Conservation (phyloP, 1,284 basidiomycete genomes). For the Meripilus lineatus region DNA sequence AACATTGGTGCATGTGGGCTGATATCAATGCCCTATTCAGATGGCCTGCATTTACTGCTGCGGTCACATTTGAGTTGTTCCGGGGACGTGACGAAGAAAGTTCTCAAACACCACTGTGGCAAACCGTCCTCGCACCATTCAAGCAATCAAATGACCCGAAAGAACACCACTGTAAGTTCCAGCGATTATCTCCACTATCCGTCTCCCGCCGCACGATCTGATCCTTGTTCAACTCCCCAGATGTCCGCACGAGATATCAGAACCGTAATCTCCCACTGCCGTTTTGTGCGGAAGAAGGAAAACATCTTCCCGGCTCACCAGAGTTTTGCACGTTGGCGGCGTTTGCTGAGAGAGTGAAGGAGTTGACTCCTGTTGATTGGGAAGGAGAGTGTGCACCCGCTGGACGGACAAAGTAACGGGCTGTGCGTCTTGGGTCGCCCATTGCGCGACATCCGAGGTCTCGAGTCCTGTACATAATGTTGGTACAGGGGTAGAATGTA, state of each 20-base stretch:
- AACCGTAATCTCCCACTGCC: conserved; percentile 65
- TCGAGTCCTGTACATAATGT: too few relatives aligned
- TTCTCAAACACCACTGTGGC: conserved; percentile 22
- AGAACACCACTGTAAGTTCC: conserved; percentile 42
- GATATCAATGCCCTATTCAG: conserved; percentile 37
- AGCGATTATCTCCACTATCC: background rate
- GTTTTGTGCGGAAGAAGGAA: conserved; percentile 58
- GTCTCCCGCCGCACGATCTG: background rate
- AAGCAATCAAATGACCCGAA: conserved; percentile 10
- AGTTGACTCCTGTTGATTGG: conserved; percentile 64
- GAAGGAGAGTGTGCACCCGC: conserved; percentile 47
- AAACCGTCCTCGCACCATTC: conserved; percentile 23
- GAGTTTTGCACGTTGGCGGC: conserved; percentile 75
- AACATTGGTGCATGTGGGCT: too few relatives aligned
- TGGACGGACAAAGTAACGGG: conserved; percentile 13
- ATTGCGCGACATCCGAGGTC: too few relatives aligned
- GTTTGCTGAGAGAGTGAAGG: conserved; percentile 57
- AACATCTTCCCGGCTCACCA: conserved; percentile 67
- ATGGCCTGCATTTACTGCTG: conserved; percentile 73
- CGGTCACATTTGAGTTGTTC: conserved; percentile 73
- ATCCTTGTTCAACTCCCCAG: conserved; percentile 28
- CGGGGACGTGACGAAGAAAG: conserved; percentile 23
- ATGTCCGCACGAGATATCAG: conserved; percentile 74
- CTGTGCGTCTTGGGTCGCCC: too few relatives aligned
- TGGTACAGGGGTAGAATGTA: too few relatives aligned